Evolutionary conservation across 202 grass and related monocot species (phyloP), one percentile per base, ranked within the genome.

Genomic region (Dendrocalamus latiflorus): DNA sequence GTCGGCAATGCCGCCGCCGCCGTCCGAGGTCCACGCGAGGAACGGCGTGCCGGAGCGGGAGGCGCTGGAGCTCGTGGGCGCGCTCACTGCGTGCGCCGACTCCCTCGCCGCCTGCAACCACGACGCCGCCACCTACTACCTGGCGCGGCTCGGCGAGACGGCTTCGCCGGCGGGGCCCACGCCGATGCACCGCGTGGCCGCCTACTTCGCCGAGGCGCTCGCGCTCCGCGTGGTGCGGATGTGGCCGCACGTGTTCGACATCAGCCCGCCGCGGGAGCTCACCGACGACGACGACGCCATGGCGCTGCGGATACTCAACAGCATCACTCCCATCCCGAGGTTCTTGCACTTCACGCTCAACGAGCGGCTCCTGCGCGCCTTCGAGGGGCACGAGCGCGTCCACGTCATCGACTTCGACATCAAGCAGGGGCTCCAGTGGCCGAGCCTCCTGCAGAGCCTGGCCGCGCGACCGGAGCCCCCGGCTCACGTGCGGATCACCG

Each of bases 401-500:
- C 96, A 98, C 86, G 65, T 98, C 78, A 93, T 98, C 67, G 93
- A 98, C 77, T 95, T 98, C 58, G 93, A 98, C 85, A 87, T 98
- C 87, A 98, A 95, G 88, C 96, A 98, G 75, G 96, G 96, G 14
- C 85, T 98, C 28, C 96, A 98, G 78, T 98, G 96, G 96, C 87
- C 96, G 6, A 84, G 91, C 68, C 83, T 98, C 38, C 82, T 98
- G 26, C 93, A 98, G 83, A 93, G 93, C 89, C 83, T 98, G 21
- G 87, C 93, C 6, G 61, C 81, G 2, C 77, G 91, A 25, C 73
- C 69, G 17, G 8, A 24, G 0, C 96, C 91, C 0, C 96, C 96
- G 0, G 78, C 77, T 28, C 93, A 93, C 80, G 93, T 98, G 5
- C 80, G 96, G 45, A 93, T 98, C 83, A 98, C 96, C 24, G 96